Evolutionary conservation across 1,139 yeast species (phyloP).

Genomic region (Candida tetrigidarum): DNA sequence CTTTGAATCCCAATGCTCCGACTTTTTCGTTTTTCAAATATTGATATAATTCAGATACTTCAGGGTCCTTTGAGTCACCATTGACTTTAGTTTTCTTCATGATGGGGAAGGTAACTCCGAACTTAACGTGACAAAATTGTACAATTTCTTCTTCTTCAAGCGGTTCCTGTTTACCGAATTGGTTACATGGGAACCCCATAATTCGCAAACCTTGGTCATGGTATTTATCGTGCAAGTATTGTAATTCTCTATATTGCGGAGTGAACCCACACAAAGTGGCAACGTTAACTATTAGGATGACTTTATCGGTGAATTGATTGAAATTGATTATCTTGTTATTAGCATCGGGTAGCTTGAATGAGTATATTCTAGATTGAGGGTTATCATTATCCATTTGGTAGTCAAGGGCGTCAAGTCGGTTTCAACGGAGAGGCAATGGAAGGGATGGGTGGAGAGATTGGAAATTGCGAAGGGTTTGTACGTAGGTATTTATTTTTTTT

Average conservation of each 20-base stretch:
- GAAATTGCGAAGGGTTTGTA: background rate
- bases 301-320: slow-evolving; percentile 31
- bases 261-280: slow-evolving; percentile 51
- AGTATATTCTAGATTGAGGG: slow-evolving; percentile 12
- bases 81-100: slow-evolving; percentile 42
- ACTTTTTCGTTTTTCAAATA: slow-evolving; percentile 31
- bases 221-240: slow-evolving; percentile 37
- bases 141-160: slow-evolving; percentile 70
- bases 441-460: too few relatives aligned
- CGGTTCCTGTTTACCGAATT: slow-evolving; percentile 83
- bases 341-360: slow-evolving; percentile 19
- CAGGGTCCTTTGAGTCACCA: slow-evolving; percentile 28
- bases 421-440: background rate
- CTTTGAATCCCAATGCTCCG: slow-evolving; percentile 75
- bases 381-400: background rate
- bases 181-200: slow-evolving; percentile 50
- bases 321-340: slow-evolving; percentile 22
- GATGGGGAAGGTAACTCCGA: slow-evolving; percentile 55
- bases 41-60: slow-evolving; percentile 29
- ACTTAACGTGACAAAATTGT: slow-evolving; percentile 64
- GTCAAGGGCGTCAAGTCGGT: background rate
- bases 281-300: slow-evolving; percentile 46
- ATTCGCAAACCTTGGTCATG: slow-evolving; percentile 34
- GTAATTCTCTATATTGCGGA: slow-evolving; percentile 44
- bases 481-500: too few relatives aligned